A percentile compares a stretch with the other conserved stretches of the same genome.
phyloP scores from a whole-genome alignment of 2,329 filamentous ascomycete genomes.

The Neoascochyta sp. region DNA sequence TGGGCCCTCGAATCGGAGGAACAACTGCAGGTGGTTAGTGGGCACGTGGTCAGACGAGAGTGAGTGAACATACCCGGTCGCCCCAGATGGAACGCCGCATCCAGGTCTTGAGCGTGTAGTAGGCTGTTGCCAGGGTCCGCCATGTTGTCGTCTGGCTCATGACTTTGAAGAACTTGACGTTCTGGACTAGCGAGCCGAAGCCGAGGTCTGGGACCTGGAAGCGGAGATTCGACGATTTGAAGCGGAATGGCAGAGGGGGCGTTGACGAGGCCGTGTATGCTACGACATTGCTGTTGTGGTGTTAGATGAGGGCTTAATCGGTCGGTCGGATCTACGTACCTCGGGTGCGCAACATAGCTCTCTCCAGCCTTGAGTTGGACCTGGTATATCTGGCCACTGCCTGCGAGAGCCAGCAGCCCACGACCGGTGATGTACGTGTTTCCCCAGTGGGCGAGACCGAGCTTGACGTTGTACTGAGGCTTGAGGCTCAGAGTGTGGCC shows the following conservation, averaged over 20 bases:
- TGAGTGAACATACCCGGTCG: slow-evolving; percentile 63
- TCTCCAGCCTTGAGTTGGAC: slow-evolving; percentile 77
- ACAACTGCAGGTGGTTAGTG: slow-evolving; percentile 52
- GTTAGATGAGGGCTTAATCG: slow-evolving; percentile 2
- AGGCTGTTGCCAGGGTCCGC: slow-evolving; percentile 61
- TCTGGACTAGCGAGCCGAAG: slow-evolving; percentile 61
- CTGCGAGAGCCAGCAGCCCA: slow-evolving; percentile 78
- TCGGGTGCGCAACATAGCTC: slow-evolving; percentile 85
- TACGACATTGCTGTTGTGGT: slow-evolving; percentile 66
- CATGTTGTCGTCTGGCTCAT: slow-evolving; percentile 71
- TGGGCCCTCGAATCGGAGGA: slow-evolving; percentile 85
- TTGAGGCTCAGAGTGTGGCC: slow-evolving; percentile 77
- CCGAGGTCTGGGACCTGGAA: slow-evolving; percentile 73
- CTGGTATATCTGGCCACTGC: slow-evolving; percentile 86
- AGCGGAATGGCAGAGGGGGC: slow-evolving; percentile 77
- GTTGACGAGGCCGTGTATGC: slow-evolving; percentile 77
- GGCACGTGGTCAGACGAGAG: too few species aligned
- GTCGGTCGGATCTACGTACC: slow-evolving; percentile 37
- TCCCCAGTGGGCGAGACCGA: slow-evolving; percentile 86
- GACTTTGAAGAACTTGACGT: slow-evolving; percentile 67
- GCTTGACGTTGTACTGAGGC: slow-evolving; percentile 68
- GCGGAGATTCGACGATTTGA: slow-evolving; percentile 70
- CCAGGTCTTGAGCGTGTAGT: slow-evolving; percentile 71
- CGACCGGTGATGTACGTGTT: slow-evolving; percentile 83
- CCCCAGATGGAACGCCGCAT: slow-evolving; percentile 85